A percentile compares a stretch with the other conserved stretches of the same genome.
These are phyloP conservation scores for Meredithiella fracta DNA, from an alignment of 2,329 filamentous ascomycete genomes.

Conservation along the genomic window DNA sequence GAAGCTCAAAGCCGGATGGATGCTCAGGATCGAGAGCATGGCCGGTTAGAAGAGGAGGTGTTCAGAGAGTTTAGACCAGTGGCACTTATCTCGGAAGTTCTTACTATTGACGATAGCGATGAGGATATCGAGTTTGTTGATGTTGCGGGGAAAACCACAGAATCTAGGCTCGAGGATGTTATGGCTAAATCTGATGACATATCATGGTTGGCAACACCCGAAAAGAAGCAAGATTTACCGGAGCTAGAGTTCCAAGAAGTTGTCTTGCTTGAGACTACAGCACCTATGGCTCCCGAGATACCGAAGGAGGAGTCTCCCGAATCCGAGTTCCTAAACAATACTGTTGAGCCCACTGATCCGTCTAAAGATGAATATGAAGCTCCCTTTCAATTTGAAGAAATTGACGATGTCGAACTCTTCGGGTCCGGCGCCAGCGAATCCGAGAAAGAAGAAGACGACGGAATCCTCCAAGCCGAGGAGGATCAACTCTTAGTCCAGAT, in stretches of 20 bases:
- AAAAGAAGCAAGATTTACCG: constrained; percentile 11
- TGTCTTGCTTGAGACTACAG: constrained; percentile 14
- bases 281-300: too few relatives aligned
- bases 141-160: too few relatives aligned
- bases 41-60: constrained; percentile 33
- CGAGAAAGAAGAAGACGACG: constrained; percentile 45
- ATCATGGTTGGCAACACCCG: neutral
- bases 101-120: constrained; percentile 40
- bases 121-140: constrained; percentile 43
- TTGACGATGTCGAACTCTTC: constrained; percentile 26
- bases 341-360: too few relatives aligned
- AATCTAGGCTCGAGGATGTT: too few relatives aligned
- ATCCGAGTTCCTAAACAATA: too few relatives aligned
- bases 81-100: constrained; percentile 22
- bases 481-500: constrained; percentile 76
- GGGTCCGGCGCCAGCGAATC: constrained; percentile 21
- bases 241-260: constrained; percentile 26
- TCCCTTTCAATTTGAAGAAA: constrained; percentile 1
- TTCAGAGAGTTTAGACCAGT: constrained; percentile 18
- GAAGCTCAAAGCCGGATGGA: constrained; percentile 42
- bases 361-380: too few relatives aligned
- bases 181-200: neutral
- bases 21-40: constrained; percentile 42
- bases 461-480: constrained; percentile 77
- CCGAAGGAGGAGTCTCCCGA: too few relatives aligned